A percentile compares a stretch with the other conserved stretches of the same genome.
These are phyloP conservation scores for Epicoccum nigrum DNA, from an alignment of 2,329 filamentous ascomycete genomes.

Conservation along the genomic window DNA sequence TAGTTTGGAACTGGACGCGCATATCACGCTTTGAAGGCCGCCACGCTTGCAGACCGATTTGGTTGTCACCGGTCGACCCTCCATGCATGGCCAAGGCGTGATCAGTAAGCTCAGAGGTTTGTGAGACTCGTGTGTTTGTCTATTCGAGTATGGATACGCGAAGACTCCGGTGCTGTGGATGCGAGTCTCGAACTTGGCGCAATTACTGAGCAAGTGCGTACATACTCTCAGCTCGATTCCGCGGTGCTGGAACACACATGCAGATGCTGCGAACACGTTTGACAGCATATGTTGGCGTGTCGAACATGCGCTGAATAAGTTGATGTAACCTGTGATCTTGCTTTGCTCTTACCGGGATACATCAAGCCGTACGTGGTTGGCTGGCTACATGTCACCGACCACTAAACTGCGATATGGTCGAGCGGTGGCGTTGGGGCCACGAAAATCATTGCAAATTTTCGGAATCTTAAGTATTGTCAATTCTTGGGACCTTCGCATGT, in stretches of 20 bases:
- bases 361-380: neutral
- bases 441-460: no score
- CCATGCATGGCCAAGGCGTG: no score
- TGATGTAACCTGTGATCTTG: neutral
- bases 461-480: no score
- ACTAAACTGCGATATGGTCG: neutral
- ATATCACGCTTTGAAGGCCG: neutral
- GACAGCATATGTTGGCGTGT: neutral
- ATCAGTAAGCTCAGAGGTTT: no score
- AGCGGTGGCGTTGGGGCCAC: neutral
- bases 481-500: neutral
- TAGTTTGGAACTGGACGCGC: slow-evolving; percentile 1
- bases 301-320: neutral
- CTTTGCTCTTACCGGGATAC: neutral
- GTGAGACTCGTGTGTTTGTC: no score
- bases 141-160: no score
- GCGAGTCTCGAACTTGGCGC: neutral
- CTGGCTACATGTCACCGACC: slow-evolving; percentile 1
- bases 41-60: neutral
- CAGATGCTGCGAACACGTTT: neutral
- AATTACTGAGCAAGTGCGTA: neutral
- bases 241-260: neutral
- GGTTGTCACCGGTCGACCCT: no score
- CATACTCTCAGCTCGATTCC: no score
- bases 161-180: neutral